Evolutionary conservation across 106 monocot genomes (phyloP).

Genomic region (Phalaenopsis equestris): DNA sequence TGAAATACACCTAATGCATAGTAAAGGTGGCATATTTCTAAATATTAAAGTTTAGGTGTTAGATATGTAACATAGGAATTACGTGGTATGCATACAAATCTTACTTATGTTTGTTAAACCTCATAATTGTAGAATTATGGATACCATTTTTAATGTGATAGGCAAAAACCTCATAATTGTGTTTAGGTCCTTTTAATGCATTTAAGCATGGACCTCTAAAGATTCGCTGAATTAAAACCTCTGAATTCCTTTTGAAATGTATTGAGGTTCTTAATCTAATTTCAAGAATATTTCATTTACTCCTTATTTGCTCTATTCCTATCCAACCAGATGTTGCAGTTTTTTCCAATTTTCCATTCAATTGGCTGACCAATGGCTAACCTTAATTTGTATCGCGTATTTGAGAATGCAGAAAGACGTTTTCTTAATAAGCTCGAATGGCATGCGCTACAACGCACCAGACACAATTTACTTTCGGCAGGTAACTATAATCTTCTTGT

Average conservation of each 20-base stretch:
- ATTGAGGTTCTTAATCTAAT: too few relatives aligned
- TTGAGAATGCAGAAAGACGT: constrained; percentile 58
- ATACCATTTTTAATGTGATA: too few relatives aligned
- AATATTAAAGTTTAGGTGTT: too few relatives aligned
- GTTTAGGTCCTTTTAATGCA: neutral
- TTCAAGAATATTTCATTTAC: neutral
- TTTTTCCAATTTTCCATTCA: neutral
- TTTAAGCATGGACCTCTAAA: neutral
- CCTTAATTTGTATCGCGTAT: too few relatives aligned
- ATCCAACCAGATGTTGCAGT: neutral
- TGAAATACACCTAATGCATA: too few relatives aligned
- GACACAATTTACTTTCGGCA: constrained; percentile 84
- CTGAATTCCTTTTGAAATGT: neutral
- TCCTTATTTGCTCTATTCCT: neutral
- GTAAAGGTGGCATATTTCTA: too few relatives aligned
- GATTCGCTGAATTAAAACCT: neutral
- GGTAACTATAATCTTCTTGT: constrained; percentile 25
- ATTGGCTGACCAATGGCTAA: neutral
- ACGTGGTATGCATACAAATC: too few relatives aligned
- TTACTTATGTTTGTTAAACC: too few relatives aligned
- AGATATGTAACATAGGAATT: too few relatives aligned
- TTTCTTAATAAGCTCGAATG: constrained; percentile 78
- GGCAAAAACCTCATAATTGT: too few relatives aligned
- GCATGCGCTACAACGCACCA: constrained; percentile 76
- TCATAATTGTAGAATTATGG: too few relatives aligned